Conservation (phyloP, 1,284 basidiomycete species). For the Schizophyllum commune region DNA sequence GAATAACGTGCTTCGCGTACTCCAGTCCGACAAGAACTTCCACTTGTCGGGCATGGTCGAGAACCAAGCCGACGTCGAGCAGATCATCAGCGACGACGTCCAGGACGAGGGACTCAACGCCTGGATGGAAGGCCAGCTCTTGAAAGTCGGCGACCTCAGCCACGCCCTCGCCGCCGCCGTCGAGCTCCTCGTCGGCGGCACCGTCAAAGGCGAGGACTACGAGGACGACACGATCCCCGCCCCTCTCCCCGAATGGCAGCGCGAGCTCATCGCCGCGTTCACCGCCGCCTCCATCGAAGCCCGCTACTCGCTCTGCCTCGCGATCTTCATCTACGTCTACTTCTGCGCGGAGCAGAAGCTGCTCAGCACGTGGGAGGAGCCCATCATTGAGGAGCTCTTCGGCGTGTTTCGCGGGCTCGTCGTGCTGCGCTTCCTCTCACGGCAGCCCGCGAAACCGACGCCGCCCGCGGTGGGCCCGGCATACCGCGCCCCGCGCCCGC, state of each 20-base stretch:
- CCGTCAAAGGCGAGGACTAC: constrained; percentile 67
- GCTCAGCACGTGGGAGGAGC: constrained; percentile 52
- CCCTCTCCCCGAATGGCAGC: constrained; percentile 50
- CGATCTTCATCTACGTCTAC: constrained; percentile 61
- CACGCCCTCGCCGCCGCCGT: constrained; percentile 46
- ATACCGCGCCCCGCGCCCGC: background rate
- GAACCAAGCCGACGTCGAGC: constrained; percentile 64
- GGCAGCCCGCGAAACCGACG: constrained; percentile 35
- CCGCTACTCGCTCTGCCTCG: constrained; percentile 64
- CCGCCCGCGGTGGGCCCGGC: background rate
- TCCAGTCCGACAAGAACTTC: background rate
- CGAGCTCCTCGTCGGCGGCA: constrained; percentile 62
- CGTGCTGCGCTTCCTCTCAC: constrained; percentile 52
- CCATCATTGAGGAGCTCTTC: constrained; percentile 64
- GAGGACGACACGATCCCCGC: constrained; percentile 50
- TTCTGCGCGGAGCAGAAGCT: constrained; percentile 49
- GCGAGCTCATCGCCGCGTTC: constrained; percentile 55
- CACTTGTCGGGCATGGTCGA: constrained; percentile 38
- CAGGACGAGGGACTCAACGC: constrained; percentile 50
- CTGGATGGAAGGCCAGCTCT: constrained; percentile 54
- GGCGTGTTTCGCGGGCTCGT: constrained; percentile 70
- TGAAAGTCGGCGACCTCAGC: constrained; percentile 48
- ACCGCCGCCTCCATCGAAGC: constrained; percentile 53
- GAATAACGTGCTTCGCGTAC: background rate
- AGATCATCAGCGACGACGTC: constrained; percentile 49